A percentile compares a stretch with the other conserved stretches of the same genome.
Conservation (phyloP, 176 grass and related monocot genomes). For the Oryza glumipatula region DNA sequence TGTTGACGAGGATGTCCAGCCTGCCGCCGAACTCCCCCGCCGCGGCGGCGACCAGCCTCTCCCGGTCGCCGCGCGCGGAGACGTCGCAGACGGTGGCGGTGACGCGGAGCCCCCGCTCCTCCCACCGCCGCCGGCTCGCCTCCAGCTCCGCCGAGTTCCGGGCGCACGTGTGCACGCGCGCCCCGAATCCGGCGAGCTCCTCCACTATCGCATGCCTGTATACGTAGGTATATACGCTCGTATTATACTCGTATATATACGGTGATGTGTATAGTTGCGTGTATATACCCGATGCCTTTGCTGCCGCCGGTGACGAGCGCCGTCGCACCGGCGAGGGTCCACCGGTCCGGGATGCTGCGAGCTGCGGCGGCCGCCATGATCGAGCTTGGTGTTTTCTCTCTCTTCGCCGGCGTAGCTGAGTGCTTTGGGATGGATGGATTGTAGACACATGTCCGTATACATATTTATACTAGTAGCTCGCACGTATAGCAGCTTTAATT, state of each 20-base stretch:
- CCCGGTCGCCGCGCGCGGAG: constrained; percentile 27
- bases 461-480: neutral
- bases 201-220: constrained; percentile 43
- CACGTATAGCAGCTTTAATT: neutral
- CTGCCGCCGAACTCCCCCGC: constrained; percentile 19
- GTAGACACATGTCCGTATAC: neutral
- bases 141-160: constrained; percentile 43
- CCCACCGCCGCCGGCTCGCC: constrained; percentile 39
- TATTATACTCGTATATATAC: no score
- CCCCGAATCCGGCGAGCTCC: constrained; percentile 45
- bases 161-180: constrained; percentile 40
- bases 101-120: neutral
- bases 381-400: neutral
- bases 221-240: neutral
- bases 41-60: constrained; percentile 20
- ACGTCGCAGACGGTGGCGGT: constrained; percentile 51
- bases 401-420: no score
- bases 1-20: constrained; percentile 54
- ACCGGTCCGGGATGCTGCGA: constrained; percentile 4
- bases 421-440: no score
- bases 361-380: neutral
- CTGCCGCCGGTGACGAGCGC: constrained; percentile 58
- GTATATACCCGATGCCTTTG: constrained; percentile 46
- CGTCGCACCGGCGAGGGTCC: constrained; percentile 39
- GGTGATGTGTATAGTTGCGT: no score